Conservation (phyloP, 192 early-diverging fungal species). For the Mortierella antarctica region DNA sequence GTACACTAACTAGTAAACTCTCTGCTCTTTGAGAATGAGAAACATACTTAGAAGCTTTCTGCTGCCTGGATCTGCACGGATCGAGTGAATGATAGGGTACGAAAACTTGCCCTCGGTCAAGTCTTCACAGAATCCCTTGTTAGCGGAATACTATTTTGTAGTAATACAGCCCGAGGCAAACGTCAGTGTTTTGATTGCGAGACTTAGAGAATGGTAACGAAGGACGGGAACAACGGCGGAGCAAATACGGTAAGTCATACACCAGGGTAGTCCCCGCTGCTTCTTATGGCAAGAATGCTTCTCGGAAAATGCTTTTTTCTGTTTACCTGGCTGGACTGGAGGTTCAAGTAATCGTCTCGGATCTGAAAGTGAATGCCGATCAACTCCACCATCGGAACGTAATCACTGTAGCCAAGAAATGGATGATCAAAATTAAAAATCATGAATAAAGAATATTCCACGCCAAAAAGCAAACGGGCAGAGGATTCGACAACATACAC, state of each 20-base stretch:
- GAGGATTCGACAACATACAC: slow-evolving; percentile 13
- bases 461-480: too few species aligned
- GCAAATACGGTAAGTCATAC: neutral
- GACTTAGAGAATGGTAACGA: too few species aligned
- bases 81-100: slow-evolving; percentile 92
- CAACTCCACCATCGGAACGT: slow-evolving; percentile 80
- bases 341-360: slow-evolving; percentile 96
- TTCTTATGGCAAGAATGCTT: too few species aligned
- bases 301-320: neutral
- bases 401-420: slow-evolving; percentile 66
- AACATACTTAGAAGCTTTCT: slow-evolving; percentile 78
- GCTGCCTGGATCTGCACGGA: slow-evolving; percentile 68
- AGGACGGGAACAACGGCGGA: too few species aligned
- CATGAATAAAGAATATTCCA: too few species aligned
- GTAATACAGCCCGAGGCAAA: neutral
- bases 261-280: too few species aligned
- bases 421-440: too few species aligned
- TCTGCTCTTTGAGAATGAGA: too few species aligned
- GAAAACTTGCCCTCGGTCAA: slow-evolving; percentile 99
- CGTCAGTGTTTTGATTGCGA: too few species aligned
- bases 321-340: slow-evolving; percentile 81
- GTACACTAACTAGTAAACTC: too few species aligned
- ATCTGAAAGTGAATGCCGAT: slow-evolving; percentile 98
- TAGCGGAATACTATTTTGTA: slow-evolving; percentile 78
- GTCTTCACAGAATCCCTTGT: slow-evolving; percentile 99